Evolutionary conservation across 768 basidiomycete species (phyloP), one percentile per base, ranked within the genome.

Genomic region (Trametes punicea): DNA sequence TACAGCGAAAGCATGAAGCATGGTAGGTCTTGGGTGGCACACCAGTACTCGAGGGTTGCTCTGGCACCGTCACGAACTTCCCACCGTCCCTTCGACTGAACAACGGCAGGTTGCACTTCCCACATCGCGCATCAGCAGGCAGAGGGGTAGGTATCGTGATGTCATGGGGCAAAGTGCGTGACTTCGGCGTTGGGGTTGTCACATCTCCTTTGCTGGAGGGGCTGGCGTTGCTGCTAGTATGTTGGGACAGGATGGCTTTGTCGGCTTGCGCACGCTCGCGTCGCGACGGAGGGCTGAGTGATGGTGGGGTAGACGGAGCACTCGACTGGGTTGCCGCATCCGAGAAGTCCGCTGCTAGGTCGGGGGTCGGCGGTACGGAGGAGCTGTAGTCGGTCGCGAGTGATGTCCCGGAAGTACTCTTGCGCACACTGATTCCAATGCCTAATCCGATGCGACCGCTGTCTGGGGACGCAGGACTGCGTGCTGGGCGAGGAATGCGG

Each of bases 1-100:
- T 73, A 64, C 90, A 93, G 49, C 78, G 81, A 70, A 93, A 92
- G 67, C 90, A 93, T 39, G 82, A 78, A 3, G 80, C 75, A 61
- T 93, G 90, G 63, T 88, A 93, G 20, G 78, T 76, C 67, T 79
- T 78, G n/a, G 82, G 77, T 21, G 73, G 70, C 16, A 74, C 74
- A 27, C 71, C 76, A 40, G 73, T 71, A 53, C 62, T 66, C 2
- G 69, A 62, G 31, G 66, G 69, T 47, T 72, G 69, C 54, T 79
- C 81, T 6, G 89, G 87, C 26, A 90, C 80, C 2, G 87, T 87
- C 29, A 91, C 81, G 68, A 84, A 91, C 55, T 79, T 80, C 38
- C 86, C 84, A 6, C 80, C 81, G 52, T 80, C 79, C 25, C 73
- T 75, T 3, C 77, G 70, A 39, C 76, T 78, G 66, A 88, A 86